phyloP scores from a whole-genome alignment of 257 asterid genomes.

The Jasminum sambac region DNA sequence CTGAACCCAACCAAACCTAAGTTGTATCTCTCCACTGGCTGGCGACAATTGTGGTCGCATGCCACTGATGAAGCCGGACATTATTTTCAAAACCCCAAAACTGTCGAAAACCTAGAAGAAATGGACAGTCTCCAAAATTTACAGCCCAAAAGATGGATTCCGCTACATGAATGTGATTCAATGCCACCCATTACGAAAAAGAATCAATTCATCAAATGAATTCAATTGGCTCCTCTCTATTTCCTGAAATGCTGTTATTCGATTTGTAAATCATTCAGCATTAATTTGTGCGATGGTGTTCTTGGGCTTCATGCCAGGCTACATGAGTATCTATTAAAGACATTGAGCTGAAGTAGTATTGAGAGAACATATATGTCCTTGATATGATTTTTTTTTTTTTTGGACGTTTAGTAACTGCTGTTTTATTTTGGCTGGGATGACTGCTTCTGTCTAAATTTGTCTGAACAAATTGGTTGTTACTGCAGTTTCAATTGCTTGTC shows the following conservation, averaged over 20 bases:
- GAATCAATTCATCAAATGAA: too few relatives aligned
- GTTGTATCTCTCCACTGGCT: too few relatives aligned
- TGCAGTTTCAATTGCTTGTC: conserved; percentile 1
- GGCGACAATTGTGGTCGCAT: too few relatives aligned
- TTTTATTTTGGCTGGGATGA: background rate
- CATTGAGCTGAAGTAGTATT: background rate
- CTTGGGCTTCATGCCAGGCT: background rate
- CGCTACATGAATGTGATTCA: too few relatives aligned
- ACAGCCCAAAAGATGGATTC: too few relatives aligned
- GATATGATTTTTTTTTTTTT: background rate
- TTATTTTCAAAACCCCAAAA: too few relatives aligned
- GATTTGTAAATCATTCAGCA: background rate
- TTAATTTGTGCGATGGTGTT: background rate
- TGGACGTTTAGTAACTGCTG: background rate
- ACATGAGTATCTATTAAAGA: background rate
- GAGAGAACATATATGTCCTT: background rate
- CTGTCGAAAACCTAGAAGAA: too few relatives aligned
- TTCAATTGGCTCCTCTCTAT: background rate
- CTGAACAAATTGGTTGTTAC: background rate
- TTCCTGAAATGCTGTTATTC: background rate
- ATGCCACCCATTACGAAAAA: too few relatives aligned
- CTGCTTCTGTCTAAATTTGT: background rate
- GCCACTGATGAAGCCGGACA: too few relatives aligned
- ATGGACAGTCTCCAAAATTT: too few relatives aligned
- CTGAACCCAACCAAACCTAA: too few relatives aligned